Base-by-base conservation (phyloP, 202 grass and related monocot genomes). In the Dendrocalamus latiflorus region DNA sequence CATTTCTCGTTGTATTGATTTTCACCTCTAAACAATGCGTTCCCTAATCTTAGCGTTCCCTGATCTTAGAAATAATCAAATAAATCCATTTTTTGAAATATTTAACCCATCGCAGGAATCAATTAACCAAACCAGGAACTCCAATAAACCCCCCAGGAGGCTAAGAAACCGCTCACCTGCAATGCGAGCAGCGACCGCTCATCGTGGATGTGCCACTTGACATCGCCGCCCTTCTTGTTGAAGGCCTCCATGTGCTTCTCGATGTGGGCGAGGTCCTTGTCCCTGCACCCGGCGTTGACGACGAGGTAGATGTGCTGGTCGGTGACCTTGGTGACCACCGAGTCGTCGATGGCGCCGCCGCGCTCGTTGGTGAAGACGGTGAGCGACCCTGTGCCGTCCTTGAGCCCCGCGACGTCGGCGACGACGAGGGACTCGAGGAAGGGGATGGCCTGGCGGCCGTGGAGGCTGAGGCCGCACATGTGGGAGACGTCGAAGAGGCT, bases 281-380 rank as follows among this genome's bases (percentile, higher is more conserved):
- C 93, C 88, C 96, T 84, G 86, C 96, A 99, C 0, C 96, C 96
- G 6, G 96, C 96, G 84, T 99, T 99, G 75, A 99, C 96, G 38
- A 99, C 96, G 45, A 99, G 81, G 83, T 99, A 99, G 78, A 99
- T 78, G 83, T 99, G 96, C 33, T 89, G 70, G 20, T 99, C 96
- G 20, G 68, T 85, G 38, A 99, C 96, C 87, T 94, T 99, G 30
- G 96, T 94, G 47, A 99, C 75, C 0, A 94, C 90, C 0, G 92
- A 97, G 54, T 97, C 92, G 16, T 94, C 90, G 85, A 97, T 97
- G 80, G 94, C 87, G 41, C 96, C 96, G 20, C 96, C 96, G 1
- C 81, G 74, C 0, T 99, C 91, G 65, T 99, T 99, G 75, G 96
- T 99, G 88, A 99, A 99, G 8, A 99, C 93, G 43, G 96, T 99